Conservation (phyloP, 345 rosid species). For the Alliaria petiolata region DNA sequence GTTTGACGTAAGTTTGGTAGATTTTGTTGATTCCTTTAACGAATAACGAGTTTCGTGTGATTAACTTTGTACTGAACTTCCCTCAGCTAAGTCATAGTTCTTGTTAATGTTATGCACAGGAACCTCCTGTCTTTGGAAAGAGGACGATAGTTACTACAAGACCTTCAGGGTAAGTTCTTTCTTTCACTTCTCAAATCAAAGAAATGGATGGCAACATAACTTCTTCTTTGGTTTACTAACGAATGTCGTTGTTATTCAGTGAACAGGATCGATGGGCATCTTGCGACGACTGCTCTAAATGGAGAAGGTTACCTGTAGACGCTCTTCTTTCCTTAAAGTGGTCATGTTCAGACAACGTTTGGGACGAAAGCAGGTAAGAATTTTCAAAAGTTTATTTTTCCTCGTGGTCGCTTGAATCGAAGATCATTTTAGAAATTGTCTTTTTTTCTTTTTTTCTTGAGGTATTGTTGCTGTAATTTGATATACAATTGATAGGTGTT, state of each 20-base stretch:
- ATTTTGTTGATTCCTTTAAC: not conserved
- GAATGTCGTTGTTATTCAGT: conserved; percentile 33
- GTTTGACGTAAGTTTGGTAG: conserved; percentile 63
- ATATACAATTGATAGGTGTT: conserved; percentile 42
- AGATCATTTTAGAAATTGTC: not conserved
- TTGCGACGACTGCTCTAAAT: conserved; percentile 83
- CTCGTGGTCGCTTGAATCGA: not conserved
- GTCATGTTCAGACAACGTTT: conserved; percentile 68
- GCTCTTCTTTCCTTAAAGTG: conserved; percentile 75
- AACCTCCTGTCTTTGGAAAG: conserved; percentile 93
- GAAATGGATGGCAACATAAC: not conserved
- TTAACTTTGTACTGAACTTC: not conserved
- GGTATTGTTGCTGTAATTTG: not conserved
- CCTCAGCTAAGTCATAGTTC: conserved; percentile 20
- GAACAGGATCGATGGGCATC: conserved; percentile 77
- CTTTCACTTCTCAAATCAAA: not conserved
- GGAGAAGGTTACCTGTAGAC: conserved; percentile 72
- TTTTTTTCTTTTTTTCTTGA: not conserved
- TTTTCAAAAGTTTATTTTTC: not conserved
- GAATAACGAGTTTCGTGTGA: not conserved
- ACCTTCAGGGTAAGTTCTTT: conserved; percentile 58
- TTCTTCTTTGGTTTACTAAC: not conserved
- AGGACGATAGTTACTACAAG: conserved; percentile 53
- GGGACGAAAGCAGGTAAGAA: conserved; percentile 66
- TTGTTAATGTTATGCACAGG: conserved; percentile 47